Percentiles rank a stretch among this genome's conserved stretches.
Conservation (phyloP, 805 yeast species). For the Tanozyma kutaoensis region DNA sequence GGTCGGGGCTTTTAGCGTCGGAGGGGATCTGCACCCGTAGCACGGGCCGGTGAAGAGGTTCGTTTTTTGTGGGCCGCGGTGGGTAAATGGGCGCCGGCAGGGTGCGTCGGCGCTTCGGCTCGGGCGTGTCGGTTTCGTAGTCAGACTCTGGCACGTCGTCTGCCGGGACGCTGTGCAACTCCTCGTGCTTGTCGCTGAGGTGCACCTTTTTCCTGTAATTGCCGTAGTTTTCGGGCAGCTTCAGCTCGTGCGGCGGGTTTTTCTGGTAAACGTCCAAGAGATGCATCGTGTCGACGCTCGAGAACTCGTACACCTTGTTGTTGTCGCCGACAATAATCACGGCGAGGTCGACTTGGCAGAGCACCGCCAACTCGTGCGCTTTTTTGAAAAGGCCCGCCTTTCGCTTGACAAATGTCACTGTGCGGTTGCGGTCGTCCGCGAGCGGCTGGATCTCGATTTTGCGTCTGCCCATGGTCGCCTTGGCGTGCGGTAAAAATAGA, state of each 20-base stretch:
- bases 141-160: conserved; percentile 11
- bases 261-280: conserved; percentile 11
- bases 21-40: conserved; percentile 55
- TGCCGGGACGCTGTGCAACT: too few species aligned
- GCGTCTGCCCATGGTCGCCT: conserved; percentile 99
- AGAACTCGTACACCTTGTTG: conserved; percentile 74
- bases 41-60: conserved; percentile 33
- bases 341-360: conserved; percentile 89
- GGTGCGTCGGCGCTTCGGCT: conserved; percentile 13
- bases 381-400: conserved; percentile 89
- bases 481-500: too few species aligned
- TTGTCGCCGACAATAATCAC: conserved; percentile 77
- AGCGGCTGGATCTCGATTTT: conserved; percentile 90
- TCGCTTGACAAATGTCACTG: conserved; percentile 83
- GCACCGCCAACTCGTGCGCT: conserved; percentile 75
- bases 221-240: conserved; percentile 57
- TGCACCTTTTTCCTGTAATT: conserved; percentile 27
- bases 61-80: conserved; percentile 3
- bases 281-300: conserved; percentile 47
- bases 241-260: conserved; percentile 37
- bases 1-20: conserved; percentile 22
- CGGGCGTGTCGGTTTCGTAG: conserved; percentile 19
- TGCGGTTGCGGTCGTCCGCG: conserved; percentile 74
- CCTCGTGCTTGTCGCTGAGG: too few species aligned
- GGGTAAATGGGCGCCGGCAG: conserved; percentile 4